phyloP scores from a whole-genome alignment of 2,329 filamentous ascomycete species.

The Sporothrix dimorphospora region DNA sequence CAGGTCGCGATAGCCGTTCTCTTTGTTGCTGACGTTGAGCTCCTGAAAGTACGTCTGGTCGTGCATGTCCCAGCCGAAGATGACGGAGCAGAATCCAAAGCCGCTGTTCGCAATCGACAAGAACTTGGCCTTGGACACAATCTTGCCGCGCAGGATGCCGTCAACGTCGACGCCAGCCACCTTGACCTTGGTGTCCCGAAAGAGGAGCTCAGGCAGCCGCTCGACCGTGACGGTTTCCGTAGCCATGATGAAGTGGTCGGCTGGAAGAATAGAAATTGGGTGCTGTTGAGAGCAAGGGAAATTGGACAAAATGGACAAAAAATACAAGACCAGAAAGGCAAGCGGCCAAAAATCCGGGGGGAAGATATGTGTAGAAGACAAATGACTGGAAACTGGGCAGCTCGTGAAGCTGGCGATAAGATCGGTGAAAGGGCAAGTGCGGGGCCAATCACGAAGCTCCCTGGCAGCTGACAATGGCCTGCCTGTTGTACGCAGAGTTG shows the following conservation, averaged over 20 bases:
- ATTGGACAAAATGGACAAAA: background rate
- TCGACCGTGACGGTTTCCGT: constrained; percentile 58
- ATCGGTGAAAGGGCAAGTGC: constrained; percentile 17
- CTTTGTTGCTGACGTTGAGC: constrained; percentile 83
- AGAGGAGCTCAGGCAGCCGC: constrained; percentile 67
- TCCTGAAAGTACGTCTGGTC: constrained; percentile 87
- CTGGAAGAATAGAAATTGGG: too few species aligned
- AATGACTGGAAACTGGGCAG: background rate
- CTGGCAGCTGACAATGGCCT: constrained; percentile 9
- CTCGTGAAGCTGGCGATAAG: constrained; percentile 15
- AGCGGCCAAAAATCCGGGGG: background rate
- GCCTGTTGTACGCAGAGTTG: background rate
- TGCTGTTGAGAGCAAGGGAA: constrained; percentile 16
- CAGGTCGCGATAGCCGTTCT: constrained; percentile 86
- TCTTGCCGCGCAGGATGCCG: constrained; percentile 83
- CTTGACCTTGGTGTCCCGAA: constrained; percentile 78
- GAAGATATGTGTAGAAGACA: background rate
- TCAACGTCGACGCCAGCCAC: constrained; percentile 87
- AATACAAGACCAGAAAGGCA: background rate
- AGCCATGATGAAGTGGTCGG: constrained; percentile 14
- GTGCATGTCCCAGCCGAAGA: constrained; percentile 98
- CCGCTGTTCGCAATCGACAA: constrained; percentile 77
- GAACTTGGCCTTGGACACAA: constrained; percentile 93
- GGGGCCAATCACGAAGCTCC: constrained; percentile 24
- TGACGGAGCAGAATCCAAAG: constrained; percentile 92